phyloP scores from a whole-genome alignment of 2,329 filamentous ascomycete genomes.

The Colletotrichum magnum region DNA sequence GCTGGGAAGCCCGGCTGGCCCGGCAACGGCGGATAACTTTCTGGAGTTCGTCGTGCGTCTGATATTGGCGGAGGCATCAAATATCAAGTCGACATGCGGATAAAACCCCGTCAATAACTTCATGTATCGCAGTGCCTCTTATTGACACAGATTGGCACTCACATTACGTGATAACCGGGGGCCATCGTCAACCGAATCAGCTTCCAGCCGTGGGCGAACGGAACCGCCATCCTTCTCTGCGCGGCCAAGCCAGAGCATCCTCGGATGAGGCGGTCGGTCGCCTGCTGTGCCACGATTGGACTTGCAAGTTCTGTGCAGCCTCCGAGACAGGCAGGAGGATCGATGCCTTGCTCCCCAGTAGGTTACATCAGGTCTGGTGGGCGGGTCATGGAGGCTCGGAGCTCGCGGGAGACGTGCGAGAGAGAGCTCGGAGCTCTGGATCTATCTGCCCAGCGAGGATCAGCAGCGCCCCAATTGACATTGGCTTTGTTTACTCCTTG shows the following conservation, averaged over 20 bases:
- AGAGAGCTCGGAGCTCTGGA: slow-evolving; percentile 31
- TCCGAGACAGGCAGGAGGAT: slow-evolving; percentile 29
- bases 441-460: slow-evolving; percentile 7
- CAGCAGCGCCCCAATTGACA: slow-evolving; percentile 20
- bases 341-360: slow-evolving; percentile 13
- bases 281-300: slow-evolving; percentile 24
- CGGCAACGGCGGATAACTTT: neutral
- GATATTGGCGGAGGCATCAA: neutral
- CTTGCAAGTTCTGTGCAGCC: slow-evolving; percentile 8
- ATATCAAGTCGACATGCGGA: neutral
- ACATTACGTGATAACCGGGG: slow-evolving; percentile 1
- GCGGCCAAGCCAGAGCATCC: slow-evolving; percentile 20
- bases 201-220: slow-evolving; percentile 11
- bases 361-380: slow-evolving; percentile 11
- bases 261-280: slow-evolving; percentile 34
- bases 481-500: slow-evolving; percentile 14
- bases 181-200: neutral
- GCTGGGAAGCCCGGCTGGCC: neutral
- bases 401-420: slow-evolving; percentile 34
- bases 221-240: slow-evolving; percentile 1
- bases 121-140: neutral
- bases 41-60: no score
- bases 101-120: neutral
- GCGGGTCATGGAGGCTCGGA: slow-evolving; percentile 36
- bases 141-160: neutral